Conservation (phyloP, 345 rosid genomes). For the Pugionium dolabratum region DNA sequence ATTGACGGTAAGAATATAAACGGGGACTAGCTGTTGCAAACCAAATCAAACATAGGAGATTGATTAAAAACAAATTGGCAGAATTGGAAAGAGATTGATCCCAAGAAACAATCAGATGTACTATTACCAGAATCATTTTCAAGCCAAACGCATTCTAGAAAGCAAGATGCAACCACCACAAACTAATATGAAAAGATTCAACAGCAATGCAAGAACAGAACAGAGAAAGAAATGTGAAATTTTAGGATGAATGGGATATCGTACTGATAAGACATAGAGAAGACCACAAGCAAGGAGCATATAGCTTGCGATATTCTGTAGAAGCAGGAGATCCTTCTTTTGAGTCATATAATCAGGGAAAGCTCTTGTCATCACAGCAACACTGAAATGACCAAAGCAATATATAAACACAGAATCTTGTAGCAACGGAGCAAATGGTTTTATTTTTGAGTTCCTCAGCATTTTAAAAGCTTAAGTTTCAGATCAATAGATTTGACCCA, state of each 20-base stretch:
- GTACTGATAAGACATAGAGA: constrained; percentile 68
- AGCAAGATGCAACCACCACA: constrained; percentile 15
- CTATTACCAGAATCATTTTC: background rate
- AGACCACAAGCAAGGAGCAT: constrained; percentile 88
- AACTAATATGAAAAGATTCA: constrained; percentile 8
- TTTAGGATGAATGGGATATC: constrained; percentile 26
- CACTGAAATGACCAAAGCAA: constrained; percentile 51
- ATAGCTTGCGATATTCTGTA: constrained; percentile 81
- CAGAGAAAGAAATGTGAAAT: background rate
- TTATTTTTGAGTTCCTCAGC: constrained; percentile 10
- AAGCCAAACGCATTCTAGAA: background rate
- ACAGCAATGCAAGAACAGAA: background rate
- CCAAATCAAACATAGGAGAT: constrained; percentile 3
- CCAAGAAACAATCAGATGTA: constrained; percentile 3
- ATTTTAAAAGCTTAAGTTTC: background rate
- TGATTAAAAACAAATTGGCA: background rate
- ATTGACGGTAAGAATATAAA: constrained; percentile 8
- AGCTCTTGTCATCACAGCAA: constrained; percentile 97
- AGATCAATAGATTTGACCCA: background rate
- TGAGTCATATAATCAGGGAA: constrained; percentile 62
- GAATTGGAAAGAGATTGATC: background rate
- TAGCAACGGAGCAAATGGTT: background rate
- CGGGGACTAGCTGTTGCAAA: background rate
- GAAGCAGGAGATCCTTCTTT: constrained; percentile 59
- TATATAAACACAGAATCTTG: background rate